These are phyloP conservation scores for Curvularia verruculosa DNA, from an alignment of 2,329 filamentous ascomycete species.

Conservation along the genomic window DNA sequence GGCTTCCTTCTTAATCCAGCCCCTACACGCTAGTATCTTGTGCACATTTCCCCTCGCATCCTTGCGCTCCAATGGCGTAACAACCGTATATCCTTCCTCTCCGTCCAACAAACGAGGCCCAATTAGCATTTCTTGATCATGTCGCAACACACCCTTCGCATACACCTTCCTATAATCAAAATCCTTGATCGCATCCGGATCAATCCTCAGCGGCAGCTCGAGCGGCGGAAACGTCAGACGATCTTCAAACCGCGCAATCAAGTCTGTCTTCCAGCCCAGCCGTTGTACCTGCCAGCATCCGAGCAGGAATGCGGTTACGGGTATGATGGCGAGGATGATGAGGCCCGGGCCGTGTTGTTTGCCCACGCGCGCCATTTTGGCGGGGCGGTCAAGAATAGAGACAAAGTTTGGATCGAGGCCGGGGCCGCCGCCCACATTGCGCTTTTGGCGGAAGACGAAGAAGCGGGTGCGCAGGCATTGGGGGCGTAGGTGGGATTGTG, in stretches of 20 bases:
- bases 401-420: slow-evolving; percentile 77
- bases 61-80: slow-evolving; percentile 84
- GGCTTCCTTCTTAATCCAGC: slow-evolving; percentile 86
- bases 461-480: slow-evolving; percentile 45
- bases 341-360: slow-evolving; percentile 79
- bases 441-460: slow-evolving; percentile 24
- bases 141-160: slow-evolving; percentile 74
- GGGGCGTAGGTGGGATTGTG: slow-evolving; percentile 27
- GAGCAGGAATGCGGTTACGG: slow-evolving; percentile 85
- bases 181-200: slow-evolving; percentile 79
- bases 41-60: slow-evolving; percentile 52
- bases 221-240: slow-evolving; percentile 84
- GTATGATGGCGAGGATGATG: slow-evolving; percentile 83
- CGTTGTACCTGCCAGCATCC: slow-evolving; percentile 96
- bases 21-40: slow-evolving; percentile 85
- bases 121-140: slow-evolving; percentile 96
- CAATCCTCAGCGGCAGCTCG: slow-evolving; percentile 81
- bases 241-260: slow-evolving; percentile 91
- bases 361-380: slow-evolving; percentile 76
- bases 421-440: slow-evolving; percentile 47
- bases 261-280: slow-evolving; percentile 89
- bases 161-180: slow-evolving; percentile 91
- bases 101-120: slow-evolving; percentile 89
- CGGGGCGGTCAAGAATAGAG: slow-evolving; percentile 86
- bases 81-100: slow-evolving; percentile 85